Base-by-base conservation (phyloP, 2,329 filamentous ascomycete genomes). In the Sarocladium strictum region DNA sequence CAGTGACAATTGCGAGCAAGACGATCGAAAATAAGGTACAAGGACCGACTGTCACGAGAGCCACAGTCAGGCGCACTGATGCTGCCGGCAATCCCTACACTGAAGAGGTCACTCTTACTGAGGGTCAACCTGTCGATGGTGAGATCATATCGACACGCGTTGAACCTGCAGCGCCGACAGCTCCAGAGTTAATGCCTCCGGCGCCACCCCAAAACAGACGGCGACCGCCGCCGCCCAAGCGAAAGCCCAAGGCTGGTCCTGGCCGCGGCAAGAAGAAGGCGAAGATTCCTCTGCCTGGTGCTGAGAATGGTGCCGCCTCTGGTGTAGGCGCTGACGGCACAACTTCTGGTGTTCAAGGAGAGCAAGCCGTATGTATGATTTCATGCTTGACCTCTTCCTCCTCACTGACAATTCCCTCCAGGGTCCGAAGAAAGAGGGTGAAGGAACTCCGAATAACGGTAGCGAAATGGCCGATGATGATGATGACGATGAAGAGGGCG, bases 251-350 rank as follows among this genome's bases (percentile, higher is more conserved):
- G 68, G 87, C 71, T 26, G 77, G 89, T 0, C 84, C 88, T 33
- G 90, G 90, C 7, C 83, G 90, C 58, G 89, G 89, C 15, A 80
- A 84, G 58, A 93, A 87, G 77, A 92, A 88, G 79, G 89, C 86
- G 70, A 90, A 86, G 67, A 66, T 75, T 61, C 71, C 72, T 15
- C 57, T 72, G 12, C 70, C 71, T 1, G 63, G 67, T 11, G 63
- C 67, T 23, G 67, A 64, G 2, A 68, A 72, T 61, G 53, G 59
- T 19, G 53, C 55, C 2, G 55, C 58, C 10, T 54, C 56, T 24
- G 65, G 67, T 23, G 69, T 72, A 29, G 66, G 67, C 27, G 68
- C 56, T n/a, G 56, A 60, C 21, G 76, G 72, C 27, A 68, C 68
- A 23, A 62, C 70, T 2, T 64, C 72, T 59, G 64, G 69, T n/a